These are phyloP conservation scores for Calonectria crousiana DNA, from an alignment of 2,329 filamentous ascomycete genomes.

Conservation along the genomic window DNA sequence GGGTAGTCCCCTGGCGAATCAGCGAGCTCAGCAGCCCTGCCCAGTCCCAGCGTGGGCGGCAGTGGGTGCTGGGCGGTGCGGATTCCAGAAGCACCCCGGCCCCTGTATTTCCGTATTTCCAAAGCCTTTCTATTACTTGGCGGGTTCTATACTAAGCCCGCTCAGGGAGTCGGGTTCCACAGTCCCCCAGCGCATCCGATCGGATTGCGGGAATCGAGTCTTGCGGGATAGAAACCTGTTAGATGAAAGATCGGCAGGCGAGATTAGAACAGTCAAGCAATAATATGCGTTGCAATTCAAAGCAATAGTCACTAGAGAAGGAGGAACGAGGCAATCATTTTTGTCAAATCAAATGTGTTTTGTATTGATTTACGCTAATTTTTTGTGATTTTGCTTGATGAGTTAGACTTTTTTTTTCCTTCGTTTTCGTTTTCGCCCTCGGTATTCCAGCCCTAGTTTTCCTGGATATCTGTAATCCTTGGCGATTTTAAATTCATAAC, in stretches of 20 bases:
- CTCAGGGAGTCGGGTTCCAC: neutral
- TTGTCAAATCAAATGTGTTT: neutral
- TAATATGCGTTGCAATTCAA: neutral
- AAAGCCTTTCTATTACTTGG: neutral
- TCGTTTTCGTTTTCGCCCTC: slow-evolving; percentile 17
- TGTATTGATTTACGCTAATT: neutral
- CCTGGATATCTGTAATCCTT: neutral
- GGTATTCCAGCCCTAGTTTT: slow-evolving; percentile 11
- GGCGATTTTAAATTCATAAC: slow-evolving; percentile 28
- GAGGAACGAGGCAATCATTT: neutral
- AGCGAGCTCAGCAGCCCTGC: neutral
- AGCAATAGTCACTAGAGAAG: neutral
- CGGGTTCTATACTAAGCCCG: neutral
- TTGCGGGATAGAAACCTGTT: neutral
- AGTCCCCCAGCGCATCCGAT: neutral
- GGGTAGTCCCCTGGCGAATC: slow-evolving; percentile 9
- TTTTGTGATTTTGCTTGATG: neutral
- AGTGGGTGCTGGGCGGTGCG: neutral
- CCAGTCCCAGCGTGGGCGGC: neutral
- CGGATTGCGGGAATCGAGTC: neutral
- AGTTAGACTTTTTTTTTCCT: neutral
- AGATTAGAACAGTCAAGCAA: neutral
- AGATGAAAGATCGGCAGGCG: neutral
- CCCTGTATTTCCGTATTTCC: slow-evolving; percentile 30
- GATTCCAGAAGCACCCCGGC: slow-evolving; percentile 10